phyloP scores from a whole-genome alignment of 768 basidiomycete species.

The Ramaria rubella region DNA sequence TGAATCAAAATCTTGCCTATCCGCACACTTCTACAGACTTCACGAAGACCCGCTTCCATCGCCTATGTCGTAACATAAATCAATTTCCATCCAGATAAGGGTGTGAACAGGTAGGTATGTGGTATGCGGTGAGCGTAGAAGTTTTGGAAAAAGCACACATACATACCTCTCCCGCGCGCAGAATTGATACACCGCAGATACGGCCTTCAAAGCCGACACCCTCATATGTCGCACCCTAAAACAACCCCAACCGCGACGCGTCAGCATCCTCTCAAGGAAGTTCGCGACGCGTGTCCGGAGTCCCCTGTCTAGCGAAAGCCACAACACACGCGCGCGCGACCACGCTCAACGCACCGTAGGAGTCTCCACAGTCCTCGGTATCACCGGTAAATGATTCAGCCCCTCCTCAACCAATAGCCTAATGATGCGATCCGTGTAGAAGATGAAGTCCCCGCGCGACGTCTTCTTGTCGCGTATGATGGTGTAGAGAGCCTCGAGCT shows the following conservation, averaged over 20 bases:
- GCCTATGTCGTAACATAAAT: slow-evolving; percentile 42
- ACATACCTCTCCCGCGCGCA: slow-evolving; percentile 84
- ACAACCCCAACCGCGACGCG: no score
- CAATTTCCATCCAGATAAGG: background rate
- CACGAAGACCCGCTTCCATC: slow-evolving; percentile 95
- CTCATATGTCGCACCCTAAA: slow-evolving; percentile 75
- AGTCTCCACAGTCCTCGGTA: slow-evolving; percentile 69
- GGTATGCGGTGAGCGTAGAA: background rate
- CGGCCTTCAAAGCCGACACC: slow-evolving; percentile 95
- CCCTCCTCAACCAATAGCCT: slow-evolving; percentile 76
- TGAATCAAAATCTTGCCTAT: slow-evolving; percentile 99
- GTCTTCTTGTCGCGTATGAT: slow-evolving; percentile 90
- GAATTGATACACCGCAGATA: slow-evolving; percentile 93
- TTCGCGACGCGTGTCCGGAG: background rate
- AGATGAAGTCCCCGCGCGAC: slow-evolving; percentile 88
- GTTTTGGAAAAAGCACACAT: background rate
- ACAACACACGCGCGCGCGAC: background rate
- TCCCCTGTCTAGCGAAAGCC: background rate
- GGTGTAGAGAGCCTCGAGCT: slow-evolving; percentile 92
- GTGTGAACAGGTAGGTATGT: no score
- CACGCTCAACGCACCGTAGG: slow-evolving; percentile 52
- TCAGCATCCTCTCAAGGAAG: background rate
- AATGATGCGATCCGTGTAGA: slow-evolving; percentile 92
- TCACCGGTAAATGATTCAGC: slow-evolving; percentile 78
- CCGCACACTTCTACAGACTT: slow-evolving; percentile 89